phyloP scores from a whole-genome alignment of 208 protist genomes.

The Leishmania major region DNA sequence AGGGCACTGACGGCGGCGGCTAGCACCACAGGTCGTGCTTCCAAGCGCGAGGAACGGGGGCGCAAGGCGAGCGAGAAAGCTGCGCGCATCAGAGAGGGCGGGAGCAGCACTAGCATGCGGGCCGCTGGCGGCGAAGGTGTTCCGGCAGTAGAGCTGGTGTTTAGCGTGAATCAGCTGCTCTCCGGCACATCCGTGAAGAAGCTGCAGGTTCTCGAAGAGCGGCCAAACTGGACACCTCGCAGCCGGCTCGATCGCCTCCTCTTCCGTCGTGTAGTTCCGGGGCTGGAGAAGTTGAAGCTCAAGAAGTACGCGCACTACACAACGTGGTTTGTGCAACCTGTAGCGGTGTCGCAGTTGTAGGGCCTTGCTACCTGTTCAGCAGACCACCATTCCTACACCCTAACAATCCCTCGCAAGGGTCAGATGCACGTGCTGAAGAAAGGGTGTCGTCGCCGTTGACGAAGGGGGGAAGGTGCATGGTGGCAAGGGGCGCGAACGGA shows the following conservation, averaged over 20 bases:
- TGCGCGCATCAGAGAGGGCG: slow-evolving; percentile 13
- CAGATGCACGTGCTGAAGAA: background rate
- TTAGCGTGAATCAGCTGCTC: slow-evolving; percentile 58
- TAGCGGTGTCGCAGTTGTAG: slow-evolving; percentile 42
- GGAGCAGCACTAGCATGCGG: slow-evolving; percentile 2
- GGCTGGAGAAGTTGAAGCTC: slow-evolving; percentile 52
- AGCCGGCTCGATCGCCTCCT: slow-evolving; percentile 57
- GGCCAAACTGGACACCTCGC: slow-evolving; percentile 60
- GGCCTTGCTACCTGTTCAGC: background rate
- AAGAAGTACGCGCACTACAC: slow-evolving; percentile 80
- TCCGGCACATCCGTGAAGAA: slow-evolving; percentile 68
- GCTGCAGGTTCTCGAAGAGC: slow-evolving; percentile 70
- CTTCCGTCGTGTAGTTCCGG: slow-evolving; percentile 41
- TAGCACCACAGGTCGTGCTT: slow-evolving; percentile 10
- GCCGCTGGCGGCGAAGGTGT: slow-evolving; percentile 16
- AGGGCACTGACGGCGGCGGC: background rate
- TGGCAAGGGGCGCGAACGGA: background rate
- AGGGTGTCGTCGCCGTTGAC: background rate
- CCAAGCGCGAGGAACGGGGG: slow-evolving; percentile 41
- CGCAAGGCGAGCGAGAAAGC: slow-evolving; percentile 27
- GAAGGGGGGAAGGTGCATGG: background rate
- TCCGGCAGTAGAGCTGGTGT: slow-evolving; percentile 60
- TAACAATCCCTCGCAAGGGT: background rate
- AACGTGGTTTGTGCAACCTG: slow-evolving; percentile 80
- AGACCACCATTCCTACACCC: background rate